These are phyloP conservation scores for Coemansia biformis DNA, from an alignment of 192 early-diverging fungal genomes.

Conservation along the genomic window DNA sequence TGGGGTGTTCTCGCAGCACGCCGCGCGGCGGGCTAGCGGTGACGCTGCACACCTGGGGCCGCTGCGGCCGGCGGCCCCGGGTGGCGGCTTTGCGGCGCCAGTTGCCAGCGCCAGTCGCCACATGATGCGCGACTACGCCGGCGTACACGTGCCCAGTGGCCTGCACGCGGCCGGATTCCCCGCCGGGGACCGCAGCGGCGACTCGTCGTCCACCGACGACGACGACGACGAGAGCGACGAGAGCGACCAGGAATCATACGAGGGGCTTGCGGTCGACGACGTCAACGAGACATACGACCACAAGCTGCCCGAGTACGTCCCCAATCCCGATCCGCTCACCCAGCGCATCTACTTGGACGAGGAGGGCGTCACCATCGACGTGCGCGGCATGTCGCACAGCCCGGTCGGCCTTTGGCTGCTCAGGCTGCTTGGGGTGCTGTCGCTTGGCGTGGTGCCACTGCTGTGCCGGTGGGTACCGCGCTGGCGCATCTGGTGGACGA, in stretches of 20 bases:
- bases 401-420: conserved; percentile 54
- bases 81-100: too few relatives aligned
- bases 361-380: conserved; percentile 58
- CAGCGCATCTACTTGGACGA: conserved; percentile 61
- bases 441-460: conserved; percentile 68
- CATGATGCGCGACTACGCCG: not conserved
- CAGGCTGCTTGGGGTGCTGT: conserved; percentile 58
- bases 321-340: conserved; percentile 35
- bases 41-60: too few relatives aligned
- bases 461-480: conserved; percentile 81
- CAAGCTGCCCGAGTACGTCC: conserved; percentile 45
- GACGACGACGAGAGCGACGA: conserved; percentile 18
- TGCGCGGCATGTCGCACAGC: conserved; percentile 59
- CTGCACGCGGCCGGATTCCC: conserved; percentile 21
- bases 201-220: conserved; percentile 9
- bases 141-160: conserved; percentile 20
- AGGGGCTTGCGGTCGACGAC: conserved; percentile 48
- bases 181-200: conserved; percentile 18
- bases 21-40: conserved; percentile 9
- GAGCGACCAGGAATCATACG: conserved; percentile 42
- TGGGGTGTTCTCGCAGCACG: conserved; percentile 36
- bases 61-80: too few relatives aligned
- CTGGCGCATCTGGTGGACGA: conserved; percentile 67
- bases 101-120: not conserved
- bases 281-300: conserved; percentile 51